Conservation (phyloP, 2,329 filamentous ascomycete genomes). For the Sporothrix schenckii region DNA sequence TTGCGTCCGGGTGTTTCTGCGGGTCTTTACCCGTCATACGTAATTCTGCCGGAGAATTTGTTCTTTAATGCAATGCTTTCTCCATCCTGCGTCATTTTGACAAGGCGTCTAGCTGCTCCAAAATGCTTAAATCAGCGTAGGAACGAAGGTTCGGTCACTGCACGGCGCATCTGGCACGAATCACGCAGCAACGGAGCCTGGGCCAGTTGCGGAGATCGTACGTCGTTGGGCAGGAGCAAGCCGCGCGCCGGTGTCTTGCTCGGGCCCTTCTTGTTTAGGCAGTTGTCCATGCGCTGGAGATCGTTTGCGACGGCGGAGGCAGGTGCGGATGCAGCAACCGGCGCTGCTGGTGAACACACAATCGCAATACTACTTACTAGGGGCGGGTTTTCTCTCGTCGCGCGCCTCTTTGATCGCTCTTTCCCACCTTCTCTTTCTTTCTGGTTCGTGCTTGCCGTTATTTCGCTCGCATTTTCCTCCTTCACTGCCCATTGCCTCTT, state of each 20-base stretch:
- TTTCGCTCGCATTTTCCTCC: slow-evolving; percentile 6
- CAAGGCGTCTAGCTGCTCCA: background rate
- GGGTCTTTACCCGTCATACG: slow-evolving; percentile 6
- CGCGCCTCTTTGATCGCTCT: slow-evolving; percentile 24
- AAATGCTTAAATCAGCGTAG: background rate
- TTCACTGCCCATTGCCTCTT: slow-evolving; percentile 4
- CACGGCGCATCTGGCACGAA: slow-evolving; percentile 17
- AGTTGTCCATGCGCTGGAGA: slow-evolving; percentile 10
- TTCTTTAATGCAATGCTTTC: slow-evolving; percentile 5
- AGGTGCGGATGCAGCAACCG: slow-evolving; percentile 28
- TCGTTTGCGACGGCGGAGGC: slow-evolving; percentile 25
- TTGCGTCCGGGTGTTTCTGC: slow-evolving; percentile 1
- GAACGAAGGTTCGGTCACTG: background rate
- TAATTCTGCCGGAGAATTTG: slow-evolving; percentile 12
- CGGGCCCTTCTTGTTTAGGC: background rate
- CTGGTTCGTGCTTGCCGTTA: background rate
- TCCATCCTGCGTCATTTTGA: slow-evolving; percentile 9
- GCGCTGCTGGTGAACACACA: slow-evolving; percentile 16
- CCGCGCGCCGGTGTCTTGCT: background rate
- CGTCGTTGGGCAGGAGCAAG: background rate
- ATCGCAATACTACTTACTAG: slow-evolving; percentile 18
- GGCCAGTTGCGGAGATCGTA: background rate
- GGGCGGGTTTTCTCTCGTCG: slow-evolving; percentile 16
- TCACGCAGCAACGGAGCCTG: slow-evolving; percentile 1
- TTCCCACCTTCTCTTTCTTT: slow-evolving; percentile 19